Evolutionary conservation across 345 rosid genomes (phyloP).

Genomic region (Alliaria petiolata): DNA sequence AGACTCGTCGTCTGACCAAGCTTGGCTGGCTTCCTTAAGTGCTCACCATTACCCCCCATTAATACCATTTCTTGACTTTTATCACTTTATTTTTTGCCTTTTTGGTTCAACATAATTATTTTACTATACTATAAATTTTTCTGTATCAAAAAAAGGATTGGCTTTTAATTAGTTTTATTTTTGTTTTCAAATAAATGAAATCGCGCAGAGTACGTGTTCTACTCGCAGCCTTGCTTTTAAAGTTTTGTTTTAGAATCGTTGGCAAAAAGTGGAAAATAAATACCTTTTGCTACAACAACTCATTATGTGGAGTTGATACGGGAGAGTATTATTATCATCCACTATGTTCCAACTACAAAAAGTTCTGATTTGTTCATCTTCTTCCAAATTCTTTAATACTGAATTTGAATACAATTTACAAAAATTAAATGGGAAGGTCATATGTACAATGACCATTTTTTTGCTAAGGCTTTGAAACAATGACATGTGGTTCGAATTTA

Average conservation of each 20-base stretch:
- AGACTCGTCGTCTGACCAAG: constrained; percentile 14
- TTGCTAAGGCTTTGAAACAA: background rate
- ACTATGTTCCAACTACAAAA: background rate
- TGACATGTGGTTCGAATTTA: background rate
- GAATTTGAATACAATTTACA: background rate
- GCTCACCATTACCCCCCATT: constrained; percentile 27
- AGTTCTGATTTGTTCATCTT: background rate
- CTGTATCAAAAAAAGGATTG: background rate
- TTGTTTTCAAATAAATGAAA: background rate
- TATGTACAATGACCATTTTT: background rate
- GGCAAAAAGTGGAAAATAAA: constrained; percentile 7
- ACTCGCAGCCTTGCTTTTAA: constrained; percentile 8
- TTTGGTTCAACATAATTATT: constrained; percentile 11
- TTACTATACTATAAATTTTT: background rate
- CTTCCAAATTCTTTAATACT: background rate
- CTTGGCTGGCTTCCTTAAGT: constrained; percentile 29
- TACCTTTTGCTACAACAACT: constrained; percentile 14
- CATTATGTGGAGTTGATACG: background rate
- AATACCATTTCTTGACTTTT: constrained; percentile 5
- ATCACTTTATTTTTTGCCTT: background rate
- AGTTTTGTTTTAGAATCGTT: background rate
- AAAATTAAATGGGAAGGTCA: background rate
- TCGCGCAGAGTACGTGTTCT: constrained; percentile 27
- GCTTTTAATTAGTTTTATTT: background rate
- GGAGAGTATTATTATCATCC: background rate